Evolutionary conservation across 495 filamentous ascomycete species (phyloP).

Genomic region (Alectoria sarmentosa): DNA sequence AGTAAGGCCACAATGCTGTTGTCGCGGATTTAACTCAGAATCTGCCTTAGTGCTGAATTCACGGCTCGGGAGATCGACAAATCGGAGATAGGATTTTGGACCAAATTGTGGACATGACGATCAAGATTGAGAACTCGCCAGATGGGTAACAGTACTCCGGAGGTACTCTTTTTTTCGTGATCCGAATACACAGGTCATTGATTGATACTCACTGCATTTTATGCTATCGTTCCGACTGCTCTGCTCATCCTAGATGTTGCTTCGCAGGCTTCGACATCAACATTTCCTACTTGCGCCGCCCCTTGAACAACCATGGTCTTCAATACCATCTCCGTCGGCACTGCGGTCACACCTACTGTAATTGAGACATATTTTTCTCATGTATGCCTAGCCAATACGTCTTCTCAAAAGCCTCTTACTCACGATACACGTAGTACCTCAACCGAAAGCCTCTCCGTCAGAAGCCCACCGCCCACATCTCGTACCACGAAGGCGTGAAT

Average conservation of each 20-base stretch:
- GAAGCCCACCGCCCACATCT: conserved; percentile 78
- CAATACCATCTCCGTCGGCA: conserved; percentile 64
- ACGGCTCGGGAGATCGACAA: conserved; percentile 13
- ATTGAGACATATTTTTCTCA: conserved; percentile 72
- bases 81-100: neutral
- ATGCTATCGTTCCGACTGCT: neutral
- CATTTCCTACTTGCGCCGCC: neutral
- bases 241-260: neutral
- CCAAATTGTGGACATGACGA: neutral
- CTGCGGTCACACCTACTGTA: conserved; percentile 72
- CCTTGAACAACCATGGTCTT: conserved; percentile 44
- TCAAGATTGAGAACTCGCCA: neutral
- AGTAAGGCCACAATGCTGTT: neutral
- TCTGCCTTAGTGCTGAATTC: too few relatives aligned
- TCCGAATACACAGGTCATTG: neutral
- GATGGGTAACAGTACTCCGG: too few relatives aligned
- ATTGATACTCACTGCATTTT: neutral
- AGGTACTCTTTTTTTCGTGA: too few relatives aligned
- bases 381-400: conserved; percentile 37
- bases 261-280: neutral
- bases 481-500: conserved; percentile 90
- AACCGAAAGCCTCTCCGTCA: conserved; percentile 65
- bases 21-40: too few relatives aligned
- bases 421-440: conserved; percentile 54
- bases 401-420: neutral